phyloP scores from a whole-genome alignment of 768 basidiomycete genomes.

The Paxillus involutus region DNA sequence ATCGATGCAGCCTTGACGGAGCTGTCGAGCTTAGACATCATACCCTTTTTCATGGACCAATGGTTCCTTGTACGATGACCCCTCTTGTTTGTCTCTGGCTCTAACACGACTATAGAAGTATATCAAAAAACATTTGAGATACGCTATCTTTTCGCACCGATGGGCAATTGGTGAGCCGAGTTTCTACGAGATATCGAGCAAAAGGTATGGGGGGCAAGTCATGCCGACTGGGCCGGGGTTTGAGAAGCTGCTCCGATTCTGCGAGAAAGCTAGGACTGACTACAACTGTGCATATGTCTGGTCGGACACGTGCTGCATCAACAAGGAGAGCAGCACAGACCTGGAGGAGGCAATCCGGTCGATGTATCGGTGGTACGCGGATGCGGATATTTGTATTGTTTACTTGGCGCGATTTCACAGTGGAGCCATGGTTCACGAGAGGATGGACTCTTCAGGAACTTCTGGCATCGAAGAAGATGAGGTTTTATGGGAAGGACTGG shows the following conservation, averaged over 20 bases:
- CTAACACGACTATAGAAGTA: too few relatives aligned
- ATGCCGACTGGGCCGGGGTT: neutral
- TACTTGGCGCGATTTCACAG: neutral
- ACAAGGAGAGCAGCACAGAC: neutral
- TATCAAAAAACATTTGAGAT: too few relatives aligned
- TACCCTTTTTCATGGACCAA: too few relatives aligned
- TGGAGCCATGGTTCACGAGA: neutral
- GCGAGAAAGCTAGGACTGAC: neutral
- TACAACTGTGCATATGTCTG: neutral
- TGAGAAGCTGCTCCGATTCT: neutral
- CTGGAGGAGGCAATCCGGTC: neutral
- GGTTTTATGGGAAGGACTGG: neutral
- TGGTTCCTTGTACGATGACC: too few relatives aligned
- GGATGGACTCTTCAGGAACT: neutral
- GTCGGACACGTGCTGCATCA: neutral
- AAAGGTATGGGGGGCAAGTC: neutral
- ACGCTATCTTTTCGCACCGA: neutral
- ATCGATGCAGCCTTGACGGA: too few relatives aligned
- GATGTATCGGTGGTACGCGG: neutral
- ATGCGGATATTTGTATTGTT: neutral
- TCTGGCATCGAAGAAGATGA: neutral
- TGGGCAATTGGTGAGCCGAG: neutral
- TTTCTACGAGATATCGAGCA: neutral
- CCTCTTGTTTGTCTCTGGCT: too few relatives aligned
- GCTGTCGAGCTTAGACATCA: too few relatives aligned